These are phyloP conservation scores for Saraca asoca DNA, from an alignment of 331 rosid species.

Conservation along the genomic window DNA sequence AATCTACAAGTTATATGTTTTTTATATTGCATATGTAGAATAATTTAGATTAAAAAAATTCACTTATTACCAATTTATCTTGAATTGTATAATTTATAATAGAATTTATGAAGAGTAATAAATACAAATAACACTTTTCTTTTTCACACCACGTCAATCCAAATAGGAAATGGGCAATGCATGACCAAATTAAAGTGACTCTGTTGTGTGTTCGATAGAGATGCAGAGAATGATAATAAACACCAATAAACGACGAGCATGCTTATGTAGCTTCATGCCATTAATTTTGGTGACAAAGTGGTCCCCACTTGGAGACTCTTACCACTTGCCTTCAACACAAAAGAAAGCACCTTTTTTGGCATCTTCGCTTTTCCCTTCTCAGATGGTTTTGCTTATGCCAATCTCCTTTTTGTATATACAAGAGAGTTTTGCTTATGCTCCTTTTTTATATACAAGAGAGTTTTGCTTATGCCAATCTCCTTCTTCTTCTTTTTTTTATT, in stretches of 20 bases:
- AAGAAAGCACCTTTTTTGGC: background rate
- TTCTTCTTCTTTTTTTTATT: too few species aligned
- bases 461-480: too few species aligned
- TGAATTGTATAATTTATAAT: too few species aligned
- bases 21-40: too few species aligned
- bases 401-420: too few species aligned
- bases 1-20: too few species aligned
- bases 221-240: background rate
- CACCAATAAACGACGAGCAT: conserved; percentile 31
- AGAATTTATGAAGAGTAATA: too few species aligned
- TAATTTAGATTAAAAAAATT: too few species aligned
- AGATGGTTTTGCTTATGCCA: background rate
- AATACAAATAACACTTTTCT: too few species aligned
- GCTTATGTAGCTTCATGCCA: conserved; percentile 15
- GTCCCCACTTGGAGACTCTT: conserved; percentile 35
- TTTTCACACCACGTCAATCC: background rate
- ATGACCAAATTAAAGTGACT: background rate
- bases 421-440: too few species aligned
- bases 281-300: conserved; percentile 40
- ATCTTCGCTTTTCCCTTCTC: conserved; percentile 6
- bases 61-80: too few species aligned
- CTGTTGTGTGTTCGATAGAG: background rate
- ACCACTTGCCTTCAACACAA: conserved; percentile 26
- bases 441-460: too few species aligned
- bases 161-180: background rate